Conservation (phyloP, 305 asterid genomes). For the Rubia tinctorum region DNA sequence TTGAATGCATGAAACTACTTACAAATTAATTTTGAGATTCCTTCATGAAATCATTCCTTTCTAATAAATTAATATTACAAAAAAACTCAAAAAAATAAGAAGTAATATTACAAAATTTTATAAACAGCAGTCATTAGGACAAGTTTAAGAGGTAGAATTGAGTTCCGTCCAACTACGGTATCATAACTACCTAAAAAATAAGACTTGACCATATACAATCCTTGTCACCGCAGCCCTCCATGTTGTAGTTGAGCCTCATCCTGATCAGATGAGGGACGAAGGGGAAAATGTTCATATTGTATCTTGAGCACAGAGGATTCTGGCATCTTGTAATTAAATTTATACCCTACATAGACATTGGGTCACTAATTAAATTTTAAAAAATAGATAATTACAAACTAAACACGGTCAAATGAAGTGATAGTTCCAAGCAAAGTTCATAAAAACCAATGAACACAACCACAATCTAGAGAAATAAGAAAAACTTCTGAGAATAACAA, state of each 20-base stretch:
- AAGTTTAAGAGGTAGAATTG: too few species aligned
- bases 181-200: slow-evolving; percentile 1
- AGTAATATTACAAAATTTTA: background rate
- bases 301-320: slow-evolving; percentile 42
- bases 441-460: too few species aligned
- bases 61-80: too few species aligned
- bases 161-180: too few species aligned
- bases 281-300: slow-evolving; percentile 66
- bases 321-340: slow-evolving; percentile 63
- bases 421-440: background rate
- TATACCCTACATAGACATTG: slow-evolving; percentile 47
- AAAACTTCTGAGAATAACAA: background rate
- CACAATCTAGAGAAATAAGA: background rate
- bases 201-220: slow-evolving; percentile 3
- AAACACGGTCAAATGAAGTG: background rate
- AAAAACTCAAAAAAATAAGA: too few species aligned
- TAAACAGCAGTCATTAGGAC: background rate
- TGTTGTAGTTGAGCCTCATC: too few species aligned
- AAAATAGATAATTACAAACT: too few species aligned
- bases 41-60: background rate
- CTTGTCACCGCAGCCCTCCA: slow-evolving; percentile 27
- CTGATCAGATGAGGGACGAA: slow-evolving; percentile 44
- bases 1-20: too few species aligned
- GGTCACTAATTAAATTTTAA: background rate
- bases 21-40: background rate